These are phyloP conservation scores for Achlya hypogyna DNA, from an alignment of 352 stramenopile genomes.

Conservation along the genomic window DNA sequence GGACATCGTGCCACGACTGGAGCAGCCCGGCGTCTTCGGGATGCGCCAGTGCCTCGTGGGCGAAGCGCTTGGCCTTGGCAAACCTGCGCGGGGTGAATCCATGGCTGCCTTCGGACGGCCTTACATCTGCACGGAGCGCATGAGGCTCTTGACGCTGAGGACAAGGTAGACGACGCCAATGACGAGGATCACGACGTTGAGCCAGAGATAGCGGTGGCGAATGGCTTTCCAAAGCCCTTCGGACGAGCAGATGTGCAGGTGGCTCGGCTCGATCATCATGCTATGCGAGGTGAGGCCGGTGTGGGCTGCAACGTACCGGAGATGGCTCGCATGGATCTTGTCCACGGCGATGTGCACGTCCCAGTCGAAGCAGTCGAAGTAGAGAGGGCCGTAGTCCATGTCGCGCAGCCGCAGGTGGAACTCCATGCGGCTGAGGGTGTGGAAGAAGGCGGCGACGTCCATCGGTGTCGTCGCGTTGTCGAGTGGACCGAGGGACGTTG, in stretches of 20 bases:
- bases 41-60: neutral
- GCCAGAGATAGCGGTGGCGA: conserved; percentile 59
- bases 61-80: neutral
- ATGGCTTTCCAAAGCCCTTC: conserved; percentile 46
- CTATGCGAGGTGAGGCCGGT: conserved; percentile 4
- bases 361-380: conserved; percentile 82
- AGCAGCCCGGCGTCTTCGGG: neutral
- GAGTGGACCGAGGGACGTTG: conserved; percentile 48
- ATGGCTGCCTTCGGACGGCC: neutral
- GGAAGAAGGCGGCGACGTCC: conserved; percentile 40
- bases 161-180: conserved; percentile 48
- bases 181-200: conserved; percentile 47
- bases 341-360: conserved; percentile 44
- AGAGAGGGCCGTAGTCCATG: conserved; percentile 61
- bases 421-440: conserved; percentile 32
- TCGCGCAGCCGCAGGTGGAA: conserved; percentile 59
- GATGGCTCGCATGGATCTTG: conserved; percentile 30
- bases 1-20: conserved; percentile 28
- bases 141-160: conserved; percentile 47
- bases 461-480: conserved; percentile 26
- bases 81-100: neutral
- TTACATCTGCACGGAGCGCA: conserved; percentile 43
- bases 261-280: conserved; percentile 48
- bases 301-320: conserved; percentile 8
- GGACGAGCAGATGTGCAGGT: conserved; percentile 39